These are phyloP conservation scores for Solanum sejunctum DNA, from an alignment of 257 asterid species.

Conservation along the genomic window DNA sequence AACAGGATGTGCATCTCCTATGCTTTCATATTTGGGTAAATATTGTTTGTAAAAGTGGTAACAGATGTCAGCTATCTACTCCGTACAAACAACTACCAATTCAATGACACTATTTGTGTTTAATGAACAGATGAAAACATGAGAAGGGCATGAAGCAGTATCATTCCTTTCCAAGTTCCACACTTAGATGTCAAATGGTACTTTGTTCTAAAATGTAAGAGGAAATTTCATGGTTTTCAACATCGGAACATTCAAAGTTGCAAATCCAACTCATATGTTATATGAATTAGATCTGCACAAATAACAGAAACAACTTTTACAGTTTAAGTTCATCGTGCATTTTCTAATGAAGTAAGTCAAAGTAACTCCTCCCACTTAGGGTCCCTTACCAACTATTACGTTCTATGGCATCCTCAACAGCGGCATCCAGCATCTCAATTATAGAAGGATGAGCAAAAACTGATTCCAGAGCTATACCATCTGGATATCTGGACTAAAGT, in stretches of 20 bases:
- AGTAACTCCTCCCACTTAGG: not conserved
- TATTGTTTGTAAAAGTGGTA: not conserved
- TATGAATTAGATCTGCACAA: not conserved
- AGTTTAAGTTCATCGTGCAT: not conserved
- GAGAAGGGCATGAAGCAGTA: not conserved
- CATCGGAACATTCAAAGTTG: not conserved
- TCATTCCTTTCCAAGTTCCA: not conserved
- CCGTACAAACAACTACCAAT: not conserved
- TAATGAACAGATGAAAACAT: not conserved
- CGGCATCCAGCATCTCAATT: constrained; percentile 78
- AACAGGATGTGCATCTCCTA: not conserved
- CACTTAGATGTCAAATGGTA: not conserved
- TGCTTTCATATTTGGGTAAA: not conserved
- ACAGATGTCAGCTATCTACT: not conserved
- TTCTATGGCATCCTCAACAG: constrained; percentile 86
- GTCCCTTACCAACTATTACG: constrained; percentile 80
- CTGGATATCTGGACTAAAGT: constrained; percentile 86
- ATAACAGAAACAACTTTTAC: not conserved
- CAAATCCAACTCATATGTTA: not conserved
- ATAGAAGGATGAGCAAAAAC: constrained; percentile 71
- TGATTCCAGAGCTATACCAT: constrained; percentile 69
- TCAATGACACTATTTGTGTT: not conserved
- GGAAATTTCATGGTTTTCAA: not conserved
- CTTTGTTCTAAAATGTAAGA: not conserved
- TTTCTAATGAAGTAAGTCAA: not conserved